Percentiles rank a stretch among this genome's conserved stretches.
phyloP scores from a whole-genome alignment of 768 basidiomycete genomes.

The Lactarius vividus region DNA sequence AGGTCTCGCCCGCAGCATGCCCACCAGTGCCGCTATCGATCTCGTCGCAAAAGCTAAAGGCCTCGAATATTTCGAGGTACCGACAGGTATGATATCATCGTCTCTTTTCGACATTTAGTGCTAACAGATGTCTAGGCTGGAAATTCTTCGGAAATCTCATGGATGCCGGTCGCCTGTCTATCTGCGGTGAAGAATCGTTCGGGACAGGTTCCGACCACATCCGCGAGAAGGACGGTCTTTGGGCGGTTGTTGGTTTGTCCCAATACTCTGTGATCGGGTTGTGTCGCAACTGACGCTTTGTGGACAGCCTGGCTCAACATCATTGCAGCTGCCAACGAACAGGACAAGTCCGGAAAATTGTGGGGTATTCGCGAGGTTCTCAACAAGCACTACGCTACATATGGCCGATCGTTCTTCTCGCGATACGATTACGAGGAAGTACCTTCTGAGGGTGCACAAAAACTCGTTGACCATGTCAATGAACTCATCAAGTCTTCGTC shows the following conservation, averaged over 20 bases:
- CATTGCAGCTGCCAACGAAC: conserved; percentile 81
- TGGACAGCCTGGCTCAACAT: conserved; percentile 92
- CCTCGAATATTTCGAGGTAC: conserved; percentile 91
- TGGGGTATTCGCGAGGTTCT: conserved; percentile 91
- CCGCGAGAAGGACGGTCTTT: conserved; percentile 98
- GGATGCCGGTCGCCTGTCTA: conserved; percentile 97
- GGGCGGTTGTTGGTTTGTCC: conserved; percentile 88
- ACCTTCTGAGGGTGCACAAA: conserved; percentile 83
- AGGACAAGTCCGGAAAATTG: conserved; percentile 58
- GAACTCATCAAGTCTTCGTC: conserved; percentile 61
- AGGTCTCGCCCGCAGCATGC: conserved; percentile 96
- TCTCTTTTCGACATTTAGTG: neutral
- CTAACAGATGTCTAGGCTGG: conserved; percentile 61
- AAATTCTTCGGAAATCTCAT: conserved; percentile 99
- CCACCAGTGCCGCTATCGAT: conserved; percentile 95
- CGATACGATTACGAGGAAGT: conserved; percentile 99
- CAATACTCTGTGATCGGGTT: neutral
- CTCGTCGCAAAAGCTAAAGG: conserved; percentile 93
- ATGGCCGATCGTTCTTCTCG: conserved; percentile 98
- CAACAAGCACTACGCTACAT: conserved; percentile 80
- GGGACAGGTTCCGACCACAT: conserved; percentile 99
- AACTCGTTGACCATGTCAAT: conserved; percentile 78
- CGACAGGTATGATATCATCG: conserved; percentile 63
- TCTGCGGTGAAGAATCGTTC: conserved; percentile 99
- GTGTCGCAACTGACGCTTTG: neutral